Evolutionary conservation across 192 early-diverging fungal genomes (phyloP), one percentile per base, ranked within the genome.

Genomic region (Podila epigama): DNA sequence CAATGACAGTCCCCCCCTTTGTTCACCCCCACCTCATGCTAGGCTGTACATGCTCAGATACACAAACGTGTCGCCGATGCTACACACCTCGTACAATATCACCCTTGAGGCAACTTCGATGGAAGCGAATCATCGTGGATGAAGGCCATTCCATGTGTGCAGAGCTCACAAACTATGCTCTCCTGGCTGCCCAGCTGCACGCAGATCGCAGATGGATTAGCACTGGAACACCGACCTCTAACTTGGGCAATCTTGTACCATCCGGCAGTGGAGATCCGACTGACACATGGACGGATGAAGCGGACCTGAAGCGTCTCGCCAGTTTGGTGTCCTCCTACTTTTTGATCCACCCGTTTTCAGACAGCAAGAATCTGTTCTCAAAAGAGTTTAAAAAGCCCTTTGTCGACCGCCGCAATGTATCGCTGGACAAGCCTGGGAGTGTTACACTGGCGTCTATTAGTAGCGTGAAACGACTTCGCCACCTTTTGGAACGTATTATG

Each of bases 61-160:
- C n/a, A n/a, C n/a, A n/a, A n/a, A n/a, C n/a, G n/a, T n/a, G n/a
- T n/a, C 59, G 79, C 79, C 20, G 72, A 22, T 67, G 60, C 35
- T 42, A 40, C 0, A 29, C 15, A 42, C 20, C 58, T 7, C 31
- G 78, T 2, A 75, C 79, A 41, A 69, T 85, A 16, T 92, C 92
- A 3, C 92, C 94, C 25, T 72, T 95, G 5, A 83, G 90, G 40
- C 82, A 86, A 22, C 81, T 96, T 2, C 87, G 88, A 20, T 96
- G 92, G 92, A 87, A 92, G 57, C 81, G 94, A 22, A 60, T 96
- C 25, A 90, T 96, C 58, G 89, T 94, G 12, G 94, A 96, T 59
- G 94, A 96, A 59, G 94, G 94, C 8, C 92, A 94, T 52, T 81
- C 83, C 35, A 84, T 95, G 86, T 84, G 87, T 5, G 57, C 81